Base-by-base conservation (phyloP, 345 rosid genomes). In the Syzygium aromaticum region DNA sequence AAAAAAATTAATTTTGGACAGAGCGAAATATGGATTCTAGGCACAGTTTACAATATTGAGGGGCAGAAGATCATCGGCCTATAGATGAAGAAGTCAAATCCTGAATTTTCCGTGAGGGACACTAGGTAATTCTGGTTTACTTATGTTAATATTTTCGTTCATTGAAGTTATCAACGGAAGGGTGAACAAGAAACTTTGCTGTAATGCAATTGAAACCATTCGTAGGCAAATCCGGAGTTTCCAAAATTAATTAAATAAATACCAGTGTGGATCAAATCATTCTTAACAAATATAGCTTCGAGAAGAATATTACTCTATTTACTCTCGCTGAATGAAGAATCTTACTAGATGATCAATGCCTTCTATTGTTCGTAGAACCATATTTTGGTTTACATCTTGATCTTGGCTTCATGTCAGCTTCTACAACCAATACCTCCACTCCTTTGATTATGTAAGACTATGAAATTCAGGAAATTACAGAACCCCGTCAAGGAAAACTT, bases 341-440 rank as follows among this genome's bases (percentile, higher is more conserved):
- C 77, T 30, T 30, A 64, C 77, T 5, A 16, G 77, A 28, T 28
- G 22, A 63, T 11, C 77, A 28, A 30, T 9, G 77, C 43, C 77
- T 64, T 16, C 1, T 16, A 30, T 3, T 64, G 43, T 28, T 1
- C 11, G 21, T 64, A 0, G 21, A 15, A 4, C 77, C 77, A 64
- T 21, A 54, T 64, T 28, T 28, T 6, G 12, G 0, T 59, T 59
- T 14, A 52, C 54, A 15, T 52, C 54, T 52, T 21, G 57, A 54
- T 54, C 57, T 54, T 54, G 25, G 6, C 54, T 14, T 52, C 54
- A 52, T 52, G 54, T 52, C 19, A 52, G 67, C 67, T 61, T 27
- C 67, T 61, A 27, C 0, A 33, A 13, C 0, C 67, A 61, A 5
- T 17, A 5, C 33, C 67, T 2, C 67, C 67, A 0, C 28, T 0